phyloP scores from a whole-genome alignment of 2,329 filamentous ascomycete species.

The Hypomyces rosellus region DNA sequence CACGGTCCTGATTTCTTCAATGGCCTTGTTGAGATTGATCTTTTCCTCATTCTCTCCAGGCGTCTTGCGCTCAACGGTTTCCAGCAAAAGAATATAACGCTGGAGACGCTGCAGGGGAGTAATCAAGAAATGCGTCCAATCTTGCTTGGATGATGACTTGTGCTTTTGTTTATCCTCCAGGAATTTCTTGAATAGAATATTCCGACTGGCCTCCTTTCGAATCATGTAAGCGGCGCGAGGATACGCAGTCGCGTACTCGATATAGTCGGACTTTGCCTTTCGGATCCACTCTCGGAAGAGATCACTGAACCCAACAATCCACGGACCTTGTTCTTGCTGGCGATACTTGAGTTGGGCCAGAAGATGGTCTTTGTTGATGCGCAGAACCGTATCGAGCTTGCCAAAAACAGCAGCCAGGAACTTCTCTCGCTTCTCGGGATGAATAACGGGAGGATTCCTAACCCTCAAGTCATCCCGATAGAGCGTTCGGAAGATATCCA shows the following conservation, averaged over 20 bases:
- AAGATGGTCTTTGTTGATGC: constrained; percentile 87
- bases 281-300: constrained; percentile 98
- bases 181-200: constrained; percentile 80
- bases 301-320: constrained; percentile 89
- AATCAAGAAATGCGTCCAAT: constrained; percentile 93
- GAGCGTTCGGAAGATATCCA: constrained; percentile 77
- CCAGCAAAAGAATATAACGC: constrained; percentile 77
- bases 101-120: constrained; percentile 88
- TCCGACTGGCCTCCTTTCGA: constrained; percentile 75
- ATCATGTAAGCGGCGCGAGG: constrained; percentile 78
- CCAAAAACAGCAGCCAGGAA: constrained; percentile 87
- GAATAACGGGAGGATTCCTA: constrained; percentile 73
- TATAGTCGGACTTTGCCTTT: constrained; percentile 81
- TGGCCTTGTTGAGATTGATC: constrained; percentile 71
- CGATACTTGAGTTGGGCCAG: constrained; percentile 92
- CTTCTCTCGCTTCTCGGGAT: constrained; percentile 66
- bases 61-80: constrained; percentile 80
- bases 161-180: constrained; percentile 74
- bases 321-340: constrained; percentile 93
- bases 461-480: constrained; percentile 75
- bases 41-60: constrained; percentile 83
- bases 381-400: constrained; percentile 79
- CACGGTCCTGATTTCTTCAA: constrained; percentile 85
- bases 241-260: constrained; percentile 86
- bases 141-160: constrained; percentile 72